Percentiles rank a stretch among this genome's conserved stretches.
These are phyloP conservation scores for Populus davidiana DNA, from an alignment of 345 rosid genomes.

Conservation along the genomic window DNA sequence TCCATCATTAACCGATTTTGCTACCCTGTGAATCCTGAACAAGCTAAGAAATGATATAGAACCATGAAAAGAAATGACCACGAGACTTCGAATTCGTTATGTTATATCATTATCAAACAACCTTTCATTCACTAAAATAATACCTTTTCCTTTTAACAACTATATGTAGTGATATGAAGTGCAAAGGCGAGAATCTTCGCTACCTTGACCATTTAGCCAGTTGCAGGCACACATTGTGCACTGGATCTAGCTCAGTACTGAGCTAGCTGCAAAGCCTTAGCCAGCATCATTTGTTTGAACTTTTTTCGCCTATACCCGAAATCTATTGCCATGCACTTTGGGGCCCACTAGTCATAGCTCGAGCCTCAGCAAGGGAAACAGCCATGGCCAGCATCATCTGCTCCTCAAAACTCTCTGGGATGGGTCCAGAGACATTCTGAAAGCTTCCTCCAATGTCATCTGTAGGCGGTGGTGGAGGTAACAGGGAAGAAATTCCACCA, in stretches of 20 bases:
- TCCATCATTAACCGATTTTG: background rate
- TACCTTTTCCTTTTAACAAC: conserved; percentile 18
- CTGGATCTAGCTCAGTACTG: conserved; percentile 14
- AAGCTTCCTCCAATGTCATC: conserved; percentile 38
- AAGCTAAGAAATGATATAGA: background rate
- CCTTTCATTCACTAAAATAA: conserved; percentile 32
- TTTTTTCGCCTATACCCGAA: conserved; percentile 8
- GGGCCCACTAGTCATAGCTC: conserved; percentile 46
- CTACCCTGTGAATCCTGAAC: background rate
- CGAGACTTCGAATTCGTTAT: conserved; percentile 10
- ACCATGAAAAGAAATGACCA: conserved; percentile 4
- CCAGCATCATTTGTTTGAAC: conserved; percentile 19
- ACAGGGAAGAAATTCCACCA: conserved; percentile 35
- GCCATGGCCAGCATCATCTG: conserved; percentile 98
- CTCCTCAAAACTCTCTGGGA: conserved; percentile 91
- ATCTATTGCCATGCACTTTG: conserved; percentile 70
- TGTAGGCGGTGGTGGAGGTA: conserved; percentile 21
- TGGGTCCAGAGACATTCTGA: conserved; percentile 40
- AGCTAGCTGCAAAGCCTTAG: conserved; percentile 16
- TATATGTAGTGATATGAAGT: conserved; percentile 14
- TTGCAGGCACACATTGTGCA: conserved; percentile 11
- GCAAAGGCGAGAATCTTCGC: conserved; percentile 10
- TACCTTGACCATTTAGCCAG: conserved; percentile 22
- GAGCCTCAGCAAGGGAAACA: conserved; percentile 85
- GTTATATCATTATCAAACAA: conserved; percentile 19